Percentiles rank a stretch among this genome's conserved stretches.
These are phyloP conservation scores for Neofusicoccum ribis DNA, from an alignment of 2,329 filamentous ascomycete species.

Conservation along the genomic window DNA sequence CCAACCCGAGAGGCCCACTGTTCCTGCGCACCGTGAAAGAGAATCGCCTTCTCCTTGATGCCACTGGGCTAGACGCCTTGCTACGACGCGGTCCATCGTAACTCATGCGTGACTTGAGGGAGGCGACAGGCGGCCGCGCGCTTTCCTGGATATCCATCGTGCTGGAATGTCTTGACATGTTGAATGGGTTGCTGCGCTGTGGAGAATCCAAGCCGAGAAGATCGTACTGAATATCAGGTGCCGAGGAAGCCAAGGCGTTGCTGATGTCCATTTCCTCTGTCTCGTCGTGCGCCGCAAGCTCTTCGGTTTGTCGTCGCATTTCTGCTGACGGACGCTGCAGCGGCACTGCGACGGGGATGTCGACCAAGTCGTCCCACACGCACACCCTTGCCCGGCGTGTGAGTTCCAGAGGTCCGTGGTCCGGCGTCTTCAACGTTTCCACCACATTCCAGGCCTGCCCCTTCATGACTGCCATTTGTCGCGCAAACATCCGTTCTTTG, in stretches of 20 bases:
- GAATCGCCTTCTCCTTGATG: slow-evolving; percentile 44
- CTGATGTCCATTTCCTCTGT: slow-evolving; percentile 95
- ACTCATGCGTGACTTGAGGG: slow-evolving; percentile 39
- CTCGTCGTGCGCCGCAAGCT: slow-evolving; percentile 37
- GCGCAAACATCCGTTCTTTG: slow-evolving; percentile 98
- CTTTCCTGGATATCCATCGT: slow-evolving; percentile 38
- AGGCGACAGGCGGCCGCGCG: slow-evolving; percentile 29
- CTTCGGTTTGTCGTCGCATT: slow-evolving; percentile 62
- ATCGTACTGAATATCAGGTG: slow-evolving; percentile 53
- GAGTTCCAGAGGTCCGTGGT: slow-evolving; percentile 91
- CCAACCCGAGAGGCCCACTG: slow-evolving; percentile 49
- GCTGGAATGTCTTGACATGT: slow-evolving; percentile 48
- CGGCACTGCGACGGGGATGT: slow-evolving; percentile 90
- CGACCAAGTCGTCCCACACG: slow-evolving; percentile 97
- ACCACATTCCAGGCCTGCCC: slow-evolving; percentile 99
- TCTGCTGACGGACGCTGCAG: slow-evolving; percentile 85
- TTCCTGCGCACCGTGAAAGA: slow-evolving; percentile 39
- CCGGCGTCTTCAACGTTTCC: slow-evolving; percentile 87
- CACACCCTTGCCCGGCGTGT: slow-evolving; percentile 88
- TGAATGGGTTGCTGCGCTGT: slow-evolving; percentile 46
- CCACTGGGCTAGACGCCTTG: slow-evolving; percentile 28
- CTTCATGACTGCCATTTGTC: slow-evolving; percentile 98
- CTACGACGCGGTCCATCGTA: slow-evolving; percentile 40
- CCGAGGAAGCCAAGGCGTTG: slow-evolving; percentile 59
- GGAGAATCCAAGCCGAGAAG: slow-evolving; percentile 66